These are phyloP conservation scores for Syzygium syzygioides DNA, from an alignment of 441 rosid species.

Conservation along the genomic window DNA sequence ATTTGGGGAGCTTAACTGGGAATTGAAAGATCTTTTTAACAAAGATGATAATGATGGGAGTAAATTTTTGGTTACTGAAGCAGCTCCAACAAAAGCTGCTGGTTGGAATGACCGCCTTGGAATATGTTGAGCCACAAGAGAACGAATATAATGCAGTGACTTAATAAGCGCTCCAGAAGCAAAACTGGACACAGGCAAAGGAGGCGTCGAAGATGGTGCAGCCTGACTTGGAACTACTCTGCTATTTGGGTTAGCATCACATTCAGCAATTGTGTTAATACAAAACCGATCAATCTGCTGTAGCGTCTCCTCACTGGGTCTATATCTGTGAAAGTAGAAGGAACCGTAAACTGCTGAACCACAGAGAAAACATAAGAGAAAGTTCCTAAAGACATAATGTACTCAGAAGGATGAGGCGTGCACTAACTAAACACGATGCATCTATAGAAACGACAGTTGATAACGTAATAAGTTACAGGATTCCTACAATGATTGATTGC, in stretches of 20 bases:
- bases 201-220: slow-evolving; percentile 32
- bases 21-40: slow-evolving; percentile 83
- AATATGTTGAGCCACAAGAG: slow-evolving; percentile 80
- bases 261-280: slow-evolving; percentile 66
- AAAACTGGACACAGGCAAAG: slow-evolving; percentile 79
- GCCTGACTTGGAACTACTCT: slow-evolving; percentile 42
- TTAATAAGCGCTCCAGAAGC: slow-evolving; percentile 84
- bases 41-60: slow-evolving; percentile 79
- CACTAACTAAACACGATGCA: background rate
- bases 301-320: slow-evolving; percentile 90
- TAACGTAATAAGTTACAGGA: background rate
- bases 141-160: slow-evolving; percentile 92
- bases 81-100: slow-evolving; percentile 83
- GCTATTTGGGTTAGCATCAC: slow-evolving; percentile 52
- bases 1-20: slow-evolving; percentile 68
- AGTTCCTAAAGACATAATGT: background rate
- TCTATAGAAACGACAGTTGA: background rate
- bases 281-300: slow-evolving; percentile 92
- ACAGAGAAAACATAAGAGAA: background rate
- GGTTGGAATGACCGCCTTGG: slow-evolving; percentile 88
- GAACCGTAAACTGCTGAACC: slow-evolving; percentile 7
- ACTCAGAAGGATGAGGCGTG: background rate
- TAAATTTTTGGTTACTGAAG: slow-evolving; percentile 66
- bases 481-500: background rate
- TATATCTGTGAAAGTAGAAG: slow-evolving; percentile 60